Base-by-base conservation (phyloP, 345 rosid genomes). In the Noccaea caerulescens region DNA sequence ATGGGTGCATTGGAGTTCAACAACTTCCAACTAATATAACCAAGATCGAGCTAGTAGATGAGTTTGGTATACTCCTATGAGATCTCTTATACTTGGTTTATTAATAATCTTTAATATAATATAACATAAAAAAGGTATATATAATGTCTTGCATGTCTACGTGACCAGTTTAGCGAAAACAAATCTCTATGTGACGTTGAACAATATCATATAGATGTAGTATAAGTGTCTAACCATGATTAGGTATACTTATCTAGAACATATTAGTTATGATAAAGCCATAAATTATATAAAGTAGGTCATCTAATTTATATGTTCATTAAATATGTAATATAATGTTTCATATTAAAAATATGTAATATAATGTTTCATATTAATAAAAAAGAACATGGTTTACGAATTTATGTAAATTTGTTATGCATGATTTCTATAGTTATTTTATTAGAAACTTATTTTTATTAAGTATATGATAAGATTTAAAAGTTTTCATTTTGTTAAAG, bases 1-100 rank as follows among this genome's bases (percentile, higher is more conserved):
- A 51, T 72, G 69, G 65, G 51, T 71, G 74, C 71, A 73, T 60
- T 38, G 63, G 65, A 68, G 79, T 46, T 76, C 46, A 76, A 76
- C 79, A 63, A 69, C 79, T 63, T 63, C 39, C 53, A 76, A 56
- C 79, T 63, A 68, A 58, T 45, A 41, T 42, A 60, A 63, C 41
- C 53, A 46, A 71, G 62, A 27, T 27, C 30, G 4, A 38, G 38
- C 33, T 37, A 62, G 74, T 64, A 69, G 75, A 47, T 76, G 71
- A 30, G 75, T 63, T 69, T 46, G 75, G 79, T 76, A 20, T 69
- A 64, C 73, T 36, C 43, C 34, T 58, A 37, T 2, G 1, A 45
- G 25, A 55, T 56, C 49, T 50, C 23, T 25, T 58, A 27, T 27
- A 20, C 54, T 16, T 52, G 27, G 13, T 44, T 3, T 42, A 51